A percentile compares a stretch with the other conserved stretches of the same genome.
These are phyloP conservation scores for Plantago coronopus DNA, from an alignment of 305 asterid genomes.

Conservation along the genomic window DNA sequence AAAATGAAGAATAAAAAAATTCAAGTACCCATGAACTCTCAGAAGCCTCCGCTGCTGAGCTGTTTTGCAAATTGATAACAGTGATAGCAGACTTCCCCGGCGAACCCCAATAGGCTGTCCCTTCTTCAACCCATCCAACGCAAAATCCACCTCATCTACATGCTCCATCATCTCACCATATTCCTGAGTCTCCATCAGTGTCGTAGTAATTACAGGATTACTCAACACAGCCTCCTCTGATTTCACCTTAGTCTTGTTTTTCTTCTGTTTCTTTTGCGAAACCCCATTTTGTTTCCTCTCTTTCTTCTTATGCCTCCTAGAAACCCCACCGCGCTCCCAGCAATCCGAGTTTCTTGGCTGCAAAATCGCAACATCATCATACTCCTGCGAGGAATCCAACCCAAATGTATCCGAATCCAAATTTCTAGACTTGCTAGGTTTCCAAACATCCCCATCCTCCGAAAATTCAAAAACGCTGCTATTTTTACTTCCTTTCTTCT, in stretches of 20 bases:
- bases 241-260: constrained; percentile 34
- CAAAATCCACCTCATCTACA: constrained; percentile 81
- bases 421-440: constrained; percentile 37
- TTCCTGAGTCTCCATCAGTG: constrained; percentile 91
- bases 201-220: constrained; percentile 38
- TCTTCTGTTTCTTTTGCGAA: constrained; percentile 45
- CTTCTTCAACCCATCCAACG: constrained; percentile 83
- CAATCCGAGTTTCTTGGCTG: constrained; percentile 25
- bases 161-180: constrained; percentile 89
- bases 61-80: constrained; percentile 62
- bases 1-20: constrained; percentile 14
- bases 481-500: constrained; percentile 33
- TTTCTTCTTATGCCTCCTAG: constrained; percentile 31
- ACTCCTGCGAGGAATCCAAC: constrained; percentile 26
- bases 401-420: constrained; percentile 23
- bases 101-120: constrained; percentile 67
- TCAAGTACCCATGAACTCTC: constrained; percentile 70
- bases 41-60: constrained; percentile 61
- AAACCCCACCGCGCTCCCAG: constrained; percentile 28
- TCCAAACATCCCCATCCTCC: constrained; percentile 33
- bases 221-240: constrained; percentile 32
- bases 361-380: constrained; percentile 27
- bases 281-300: constrained; percentile 33
- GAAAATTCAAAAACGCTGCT: constrained; percentile 29
- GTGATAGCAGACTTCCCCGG: constrained; percentile 66